Evolutionary conservation across 306 rosid species (phyloP), one percentile per base, ranked within the genome.

Genomic region (Quercus aquifolioides): DNA sequence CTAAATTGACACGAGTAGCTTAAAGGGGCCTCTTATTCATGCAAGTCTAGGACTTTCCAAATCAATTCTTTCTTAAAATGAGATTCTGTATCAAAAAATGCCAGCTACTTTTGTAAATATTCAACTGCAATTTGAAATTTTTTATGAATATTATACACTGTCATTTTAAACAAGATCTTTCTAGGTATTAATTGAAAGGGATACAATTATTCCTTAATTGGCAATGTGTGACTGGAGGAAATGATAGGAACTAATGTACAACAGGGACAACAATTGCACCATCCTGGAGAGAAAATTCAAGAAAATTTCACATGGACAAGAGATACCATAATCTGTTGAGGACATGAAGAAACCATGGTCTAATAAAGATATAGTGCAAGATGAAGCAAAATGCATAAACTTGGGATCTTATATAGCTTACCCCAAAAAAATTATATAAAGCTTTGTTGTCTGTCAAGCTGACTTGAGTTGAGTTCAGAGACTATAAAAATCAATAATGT

Each of bases 331-430:
- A 23, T 67, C 26, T 49, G 20, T 43, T 18, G 43, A 59, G 54
- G 55, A 69, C 23, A 74, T 46, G 58, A 31, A 71, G 79, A 62
- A 78, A 74, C 74, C 26, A 52, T 21, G 43, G 49, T 31, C 67
- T 26, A 59, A 46, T 67, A 73, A 13, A 49, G 13, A 60, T 57
- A 20, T 5, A 21, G 7, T 26, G 62, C 51, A 73, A 52, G 25
- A 63, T 28, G 10, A 18, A 31, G 38, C 4, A 46, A 15, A 55
- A 81, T 46, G 75, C 12, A 70, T 14, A 70, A 81, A 73, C 30
- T 6, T 46, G 55, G 59, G 75, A 17, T 49, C 57, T n/a, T 17
- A 25, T 17, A n/a, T 20, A 14, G 30, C 55, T 38, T 25, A 55
- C 54, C 28, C 46, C 68, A 31, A 62, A 20, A 54, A 62, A 35